phyloP scores from a whole-genome alignment of 2,329 filamentous ascomycete genomes.

The Xylaria sp. region DNA sequence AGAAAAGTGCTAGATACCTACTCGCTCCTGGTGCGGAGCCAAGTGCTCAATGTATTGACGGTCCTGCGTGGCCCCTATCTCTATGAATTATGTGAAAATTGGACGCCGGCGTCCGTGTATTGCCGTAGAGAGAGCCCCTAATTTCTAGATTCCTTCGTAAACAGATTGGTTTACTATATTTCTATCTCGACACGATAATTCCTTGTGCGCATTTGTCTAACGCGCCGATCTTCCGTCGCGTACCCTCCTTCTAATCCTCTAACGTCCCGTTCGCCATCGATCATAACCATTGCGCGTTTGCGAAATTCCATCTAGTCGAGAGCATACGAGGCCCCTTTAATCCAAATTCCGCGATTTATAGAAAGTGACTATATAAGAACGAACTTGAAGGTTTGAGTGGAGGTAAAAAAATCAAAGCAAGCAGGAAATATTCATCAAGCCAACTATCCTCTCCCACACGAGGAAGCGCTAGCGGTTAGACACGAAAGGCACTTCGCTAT shows the following conservation, averaged over 20 bases:
- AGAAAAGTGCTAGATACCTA: too few relatives aligned
- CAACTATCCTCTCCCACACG: too few relatives aligned
- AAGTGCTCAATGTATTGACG: too few relatives aligned
- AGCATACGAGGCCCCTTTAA: background rate
- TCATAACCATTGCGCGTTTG: background rate
- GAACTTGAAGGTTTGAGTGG: background rate
- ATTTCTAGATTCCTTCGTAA: too few relatives aligned
- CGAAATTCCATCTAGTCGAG: background rate
- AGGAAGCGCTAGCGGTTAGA: background rate
- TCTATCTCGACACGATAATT: too few relatives aligned
- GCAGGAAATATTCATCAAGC: background rate
- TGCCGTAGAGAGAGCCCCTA: too few relatives aligned
- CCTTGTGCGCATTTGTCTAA: background rate
- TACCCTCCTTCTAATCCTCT: background rate
- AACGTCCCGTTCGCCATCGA: background rate
- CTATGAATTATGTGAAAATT: too few relatives aligned
- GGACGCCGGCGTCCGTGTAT: too few relatives aligned
- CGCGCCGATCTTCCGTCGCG: background rate
- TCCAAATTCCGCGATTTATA: background rate
- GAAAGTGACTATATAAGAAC: background rate
- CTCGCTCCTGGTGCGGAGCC: too few relatives aligned
- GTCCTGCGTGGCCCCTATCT: too few relatives aligned
- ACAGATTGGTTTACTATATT: too few relatives aligned
- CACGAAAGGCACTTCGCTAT: conserved; percentile 14
- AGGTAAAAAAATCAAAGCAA: background rate